Base-by-base conservation (phyloP, 805 yeast species). In the Candida caryicola region DNA sequence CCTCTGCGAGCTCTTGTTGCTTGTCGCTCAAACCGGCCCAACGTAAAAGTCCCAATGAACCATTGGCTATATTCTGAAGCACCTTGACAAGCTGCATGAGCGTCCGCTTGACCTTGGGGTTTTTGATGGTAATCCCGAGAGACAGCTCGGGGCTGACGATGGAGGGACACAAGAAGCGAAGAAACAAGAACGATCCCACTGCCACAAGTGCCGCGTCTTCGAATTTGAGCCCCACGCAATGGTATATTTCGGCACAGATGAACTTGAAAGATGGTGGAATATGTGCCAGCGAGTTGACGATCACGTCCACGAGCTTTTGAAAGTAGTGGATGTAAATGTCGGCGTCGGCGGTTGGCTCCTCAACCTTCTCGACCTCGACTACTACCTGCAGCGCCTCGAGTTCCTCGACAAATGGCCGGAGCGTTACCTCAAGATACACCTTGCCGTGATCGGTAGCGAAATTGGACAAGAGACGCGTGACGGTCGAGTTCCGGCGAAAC, bases 21-120 rank as follows among this genome's bases (percentile, higher is more conserved):
- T 69, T 63, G 3, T 68, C 40, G 5, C 57, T 57, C 31, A 82
- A 57, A 1, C 79, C 58, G 1, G 85, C 81, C 77, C 85, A 79
- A 55, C 79, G 89, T 34, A 82, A 63, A 16, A 81, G 60, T 4
- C 72, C 69, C 3, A 85, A 69, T 0, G 95, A 73, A 19, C 88
- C 90, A 57, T 90, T 91, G 1, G 95, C 96, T 65, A 90, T 77
- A 47, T 83, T 78, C 61, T 91, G 98, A 15, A 91, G 64, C 14
- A 85, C 81, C 51, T 88, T 86, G 2, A 95, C 96, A 23, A 90
- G 59, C 39, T 85, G 80, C 43, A 90, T 79, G 35, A 86, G 72
- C 0, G 87, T 76, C 46, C 95, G 73, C 44, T 88, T 76, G 51
- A 54, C 72, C 32, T 59, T 64, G 3, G 60, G 55, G 37, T 54